A percentile compares a stretch with the other conserved stretches of the same genome.
Conservation (phyloP, 139 green algal genomes). For the Nannochloris sp. region DNA sequence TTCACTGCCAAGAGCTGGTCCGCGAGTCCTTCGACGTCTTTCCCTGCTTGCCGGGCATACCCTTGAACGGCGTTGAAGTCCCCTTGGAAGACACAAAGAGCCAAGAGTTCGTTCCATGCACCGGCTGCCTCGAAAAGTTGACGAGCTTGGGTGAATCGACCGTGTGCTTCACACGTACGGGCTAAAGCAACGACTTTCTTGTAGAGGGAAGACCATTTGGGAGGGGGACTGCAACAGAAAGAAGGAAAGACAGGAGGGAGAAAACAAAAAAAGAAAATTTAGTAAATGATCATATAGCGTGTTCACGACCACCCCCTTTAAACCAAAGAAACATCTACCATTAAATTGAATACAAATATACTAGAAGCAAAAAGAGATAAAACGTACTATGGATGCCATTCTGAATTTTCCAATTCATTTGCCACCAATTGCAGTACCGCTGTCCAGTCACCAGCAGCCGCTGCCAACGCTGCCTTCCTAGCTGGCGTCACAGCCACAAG, state of each 20-base stretch:
- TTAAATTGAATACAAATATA: constrained; percentile 1
- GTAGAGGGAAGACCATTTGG: constrained; percentile 17
- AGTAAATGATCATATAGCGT: neutral
- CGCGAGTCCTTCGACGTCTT: constrained; percentile 21
- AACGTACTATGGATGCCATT: constrained; percentile 29
- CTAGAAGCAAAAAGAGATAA: neutral
- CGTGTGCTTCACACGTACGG: constrained; percentile 33
- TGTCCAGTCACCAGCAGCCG: constrained; percentile 38
- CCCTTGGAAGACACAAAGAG: constrained; percentile 44
- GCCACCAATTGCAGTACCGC: constrained; percentile 12
- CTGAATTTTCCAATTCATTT: constrained; percentile 24
- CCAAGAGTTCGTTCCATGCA: constrained; percentile 39
- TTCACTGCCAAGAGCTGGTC: constrained; percentile 38
- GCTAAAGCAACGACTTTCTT: constrained; percentile 24
- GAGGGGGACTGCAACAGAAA: constrained; percentile 17
- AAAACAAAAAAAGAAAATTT: constrained; percentile 1
- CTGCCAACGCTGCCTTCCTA: constrained; percentile 14
- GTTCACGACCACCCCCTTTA: too few species aligned
- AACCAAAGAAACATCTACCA: too few species aligned
- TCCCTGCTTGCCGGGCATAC: constrained; percentile 14
- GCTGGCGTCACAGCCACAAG: constrained; percentile 6
- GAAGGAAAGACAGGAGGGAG: neutral
- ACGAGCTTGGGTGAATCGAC: constrained; percentile 27
- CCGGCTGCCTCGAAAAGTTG: constrained; percentile 32
- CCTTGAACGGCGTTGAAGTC: constrained; percentile 37